Evolutionary conservation across 345 rosid species (phyloP).

Genomic region (Aethionema arabicum): DNA sequence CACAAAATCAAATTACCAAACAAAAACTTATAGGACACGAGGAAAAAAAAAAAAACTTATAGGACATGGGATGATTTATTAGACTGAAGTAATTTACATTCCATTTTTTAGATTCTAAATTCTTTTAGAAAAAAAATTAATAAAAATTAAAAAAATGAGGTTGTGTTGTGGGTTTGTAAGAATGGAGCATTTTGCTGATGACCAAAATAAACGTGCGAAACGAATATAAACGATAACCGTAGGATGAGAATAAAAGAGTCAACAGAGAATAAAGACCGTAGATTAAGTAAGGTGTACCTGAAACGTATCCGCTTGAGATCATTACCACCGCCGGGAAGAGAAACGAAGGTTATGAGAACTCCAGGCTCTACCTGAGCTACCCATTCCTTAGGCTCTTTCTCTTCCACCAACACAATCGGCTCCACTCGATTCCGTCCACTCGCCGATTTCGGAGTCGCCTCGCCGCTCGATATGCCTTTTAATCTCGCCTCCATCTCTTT

Average conservation of each 20-base stretch:
- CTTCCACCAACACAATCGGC: slow-evolving; percentile 72
- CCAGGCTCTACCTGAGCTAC: slow-evolving; percentile 99
- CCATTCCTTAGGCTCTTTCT: slow-evolving; percentile 91
- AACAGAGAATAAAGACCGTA: slow-evolving; percentile 30
- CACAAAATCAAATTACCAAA: no score
- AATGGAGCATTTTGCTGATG: slow-evolving; percentile 24
- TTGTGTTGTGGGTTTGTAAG: neutral
- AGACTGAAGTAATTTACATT: neutral
- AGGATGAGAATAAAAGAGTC: slow-evolving; percentile 30
- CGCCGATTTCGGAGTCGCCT: slow-evolving; percentile 64
- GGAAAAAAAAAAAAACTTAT: no score
- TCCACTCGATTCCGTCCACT: slow-evolving; percentile 62
- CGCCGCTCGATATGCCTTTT: slow-evolving; percentile 70
- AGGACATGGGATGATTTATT: no score
- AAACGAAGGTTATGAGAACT: slow-evolving; percentile 83
- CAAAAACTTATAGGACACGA: no score
- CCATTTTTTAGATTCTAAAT: neutral
- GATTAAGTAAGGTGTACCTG: slow-evolving; percentile 48
- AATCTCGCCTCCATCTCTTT: slow-evolving; percentile 87
- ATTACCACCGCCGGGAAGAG: slow-evolving; percentile 93
- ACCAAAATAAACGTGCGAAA: slow-evolving; percentile 24
- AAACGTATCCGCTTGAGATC: slow-evolving; percentile 92
- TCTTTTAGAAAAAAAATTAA: neutral
- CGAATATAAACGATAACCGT: slow-evolving; percentile 30
- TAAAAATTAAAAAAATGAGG: neutral